Base-by-base conservation (phyloP, 2,329 filamentous ascomycete genomes). In the Ceratocystis huliohia region DNA sequence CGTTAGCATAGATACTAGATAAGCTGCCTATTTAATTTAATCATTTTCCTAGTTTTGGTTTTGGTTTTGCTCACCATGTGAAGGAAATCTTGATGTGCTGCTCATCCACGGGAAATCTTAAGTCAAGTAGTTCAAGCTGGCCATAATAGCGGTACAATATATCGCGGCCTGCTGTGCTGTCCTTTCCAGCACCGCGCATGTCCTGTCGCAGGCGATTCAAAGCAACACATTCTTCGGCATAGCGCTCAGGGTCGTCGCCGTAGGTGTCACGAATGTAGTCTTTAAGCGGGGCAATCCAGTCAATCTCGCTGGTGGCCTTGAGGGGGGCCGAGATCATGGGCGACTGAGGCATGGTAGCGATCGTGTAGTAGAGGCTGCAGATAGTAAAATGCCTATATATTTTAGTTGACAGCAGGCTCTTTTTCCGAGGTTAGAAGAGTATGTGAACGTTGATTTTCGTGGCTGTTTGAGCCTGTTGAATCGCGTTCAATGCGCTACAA, bases 71-170 rank as follows among this genome's bases (percentile, higher is more conserved):
- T 61, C 83, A 96, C 94, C 94, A 99, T 70, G 93, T 97, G 75
- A 99, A 99, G 6, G 89, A 90, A 73, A 99, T 96, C 79, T 97
- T 97, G 79, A 99, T 97, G 74, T 99, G 93, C 73, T 96, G 94
- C 79, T 99, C 94, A 72, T 99, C 94, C 59, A 99, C 91, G 0
- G 95, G 95, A 74, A 99, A 99, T 69, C 94, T 84, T 72, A 99
- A 78, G 75, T 99, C 94, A 69, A 99, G 79, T 64, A 99, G 81
- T 78, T 99, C 94, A 68, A 99, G 83, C 78, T 99, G 94, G 50
- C 93, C 94, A 74, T 99, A 99, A 78, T 99, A 99, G 74, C 94
- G 84, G 76, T 99, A 99, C 63, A 99, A 80, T 73, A 99, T 81
- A 75, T 99, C 94, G 73, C 94, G 81, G 61, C 94, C 94, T 5